Conservation (phyloP, 192 early-diverging fungal genomes). For the Entomortierella chlamydospora region DNA sequence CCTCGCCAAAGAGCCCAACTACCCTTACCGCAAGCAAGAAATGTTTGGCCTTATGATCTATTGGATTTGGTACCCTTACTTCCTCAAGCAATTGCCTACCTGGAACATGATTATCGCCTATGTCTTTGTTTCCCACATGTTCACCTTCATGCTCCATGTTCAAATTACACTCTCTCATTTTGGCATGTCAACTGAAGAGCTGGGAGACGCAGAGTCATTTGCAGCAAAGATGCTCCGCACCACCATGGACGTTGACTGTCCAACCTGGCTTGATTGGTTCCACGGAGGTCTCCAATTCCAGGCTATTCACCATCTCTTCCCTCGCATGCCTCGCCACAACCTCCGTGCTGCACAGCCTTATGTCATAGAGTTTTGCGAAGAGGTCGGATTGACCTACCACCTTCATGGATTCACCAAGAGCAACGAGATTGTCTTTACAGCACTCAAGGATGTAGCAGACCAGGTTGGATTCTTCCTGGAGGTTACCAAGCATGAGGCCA, state of each 20-base stretch:
- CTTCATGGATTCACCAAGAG: conserved; percentile 85
- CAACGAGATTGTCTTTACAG: conserved; percentile 80
- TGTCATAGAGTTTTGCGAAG: conserved; percentile 80
- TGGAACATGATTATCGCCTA: conserved; percentile 72
- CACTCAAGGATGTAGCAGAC: conserved; percentile 82
- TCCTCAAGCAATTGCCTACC: conserved; percentile 78
- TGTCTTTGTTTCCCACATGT: conserved; percentile 81
- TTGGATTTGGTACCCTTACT: conserved; percentile 81
- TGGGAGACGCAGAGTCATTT: conserved; percentile 81
- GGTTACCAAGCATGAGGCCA: conserved; percentile 59
- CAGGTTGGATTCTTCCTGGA: conserved; percentile 70
- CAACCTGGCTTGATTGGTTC: conserved; percentile 95
- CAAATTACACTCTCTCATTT: conserved; percentile 98
- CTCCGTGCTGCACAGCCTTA: conserved; percentile 76
- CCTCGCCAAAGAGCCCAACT: conserved; percentile 70
- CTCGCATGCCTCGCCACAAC: conserved; percentile 92
- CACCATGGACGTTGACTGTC: conserved; percentile 97
- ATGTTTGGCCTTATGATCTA: conserved; percentile 78
- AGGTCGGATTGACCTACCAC: conserved; percentile 81
- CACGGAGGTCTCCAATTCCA: conserved; percentile 98
- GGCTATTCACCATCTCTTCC: conserved; percentile 96
- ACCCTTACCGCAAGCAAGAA: conserved; percentile 83
- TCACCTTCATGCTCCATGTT: conserved; percentile 89
- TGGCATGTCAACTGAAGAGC: conserved; percentile 88
- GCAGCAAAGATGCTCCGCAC: conserved; percentile 89